Conservation (phyloP, 1,284 basidiomycete genomes). For the Papiliotrema nemorosa region DNA sequence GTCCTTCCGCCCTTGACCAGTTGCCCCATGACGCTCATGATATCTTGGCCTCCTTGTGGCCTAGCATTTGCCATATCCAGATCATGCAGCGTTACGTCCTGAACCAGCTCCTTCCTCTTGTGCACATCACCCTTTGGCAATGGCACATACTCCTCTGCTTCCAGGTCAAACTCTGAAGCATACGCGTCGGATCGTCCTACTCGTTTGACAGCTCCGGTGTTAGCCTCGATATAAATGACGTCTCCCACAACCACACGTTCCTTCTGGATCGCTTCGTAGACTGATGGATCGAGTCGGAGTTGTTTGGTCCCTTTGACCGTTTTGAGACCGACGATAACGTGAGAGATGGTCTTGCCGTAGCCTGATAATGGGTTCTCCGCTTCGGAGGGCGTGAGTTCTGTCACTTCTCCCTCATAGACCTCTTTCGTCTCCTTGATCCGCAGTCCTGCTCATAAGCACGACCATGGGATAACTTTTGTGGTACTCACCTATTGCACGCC, state of each 20-base stretch:
- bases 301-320: constrained; percentile 99
- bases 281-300: constrained; percentile 86
- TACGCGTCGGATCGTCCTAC: constrained; percentile 97
- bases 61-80: constrained; percentile 95
- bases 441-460: constrained; percentile 58
- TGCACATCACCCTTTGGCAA: constrained; percentile 97
- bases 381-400: constrained; percentile 92
- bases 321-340: constrained; percentile 94
- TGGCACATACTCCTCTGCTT: constrained; percentile 97
- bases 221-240: constrained; percentile 92
- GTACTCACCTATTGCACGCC: constrained; percentile 85
- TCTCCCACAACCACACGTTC: constrained; percentile 96
- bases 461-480: not conserved
- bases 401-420: constrained; percentile 97
- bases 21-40: constrained; percentile 98
- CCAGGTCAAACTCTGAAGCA: constrained; percentile 96
- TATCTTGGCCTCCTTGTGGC: constrained; percentile 86
- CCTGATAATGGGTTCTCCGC: constrained; percentile 92
- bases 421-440: constrained; percentile 98
- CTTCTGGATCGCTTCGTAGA: constrained; percentile 96
- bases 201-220: constrained; percentile 95
- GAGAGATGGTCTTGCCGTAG: constrained; percentile 97
- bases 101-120: constrained; percentile 94
- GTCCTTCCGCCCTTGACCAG: constrained; percentile 90
- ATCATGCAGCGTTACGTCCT: constrained; percentile 95